Base-by-base conservation (phyloP, 805 yeast genomes). In the Saccharomycopsis sp. region DNA sequence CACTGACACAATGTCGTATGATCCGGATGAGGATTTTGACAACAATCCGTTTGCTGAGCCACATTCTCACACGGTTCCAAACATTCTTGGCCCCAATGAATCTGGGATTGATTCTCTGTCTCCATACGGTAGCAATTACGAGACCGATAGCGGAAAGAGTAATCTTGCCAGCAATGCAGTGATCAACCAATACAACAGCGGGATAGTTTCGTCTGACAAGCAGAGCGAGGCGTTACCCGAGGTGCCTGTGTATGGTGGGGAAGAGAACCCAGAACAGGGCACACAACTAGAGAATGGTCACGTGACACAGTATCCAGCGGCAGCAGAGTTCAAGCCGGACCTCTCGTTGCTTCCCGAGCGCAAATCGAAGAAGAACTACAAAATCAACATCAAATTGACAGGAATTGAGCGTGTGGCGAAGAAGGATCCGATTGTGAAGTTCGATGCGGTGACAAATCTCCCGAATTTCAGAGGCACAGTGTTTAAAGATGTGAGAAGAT, bases 401-500 rank as follows among this genome's bases (percentile, higher is more conserved):
- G 87, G 81, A 14, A 74, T 94, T 54, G 97, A 92, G 70, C 79
- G 85, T 64, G 80, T 78, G 58, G 85, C 84, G 71, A 5, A 80
- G 82, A 59, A 86, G 83, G 68, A 80, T 65, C 97, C 97, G 2
- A 84, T 88, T 7, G 73, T 93, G 57, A 79, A 84, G 62, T 85
- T 93, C 63, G 90, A 88, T 65, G 81, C 62, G 5, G 56, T 69
- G 24, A 81, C 87, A 9, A 89, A 87, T 50, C 73, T 92, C 38
- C 92, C 96, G 15, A 81, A 85, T 47, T 94, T 83, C 69, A 77
- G 97, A 59, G 89, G 87, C 63, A 72, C 80, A 5, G 70, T 71
- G 7, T 91, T 87, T 70, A 82, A 84, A 57, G 92, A 85, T 58
- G 74, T 93, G 15, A 83, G 96, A 64, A 81, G 97, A 59, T 85